Conservation (phyloP, 345 rosid species). For the Salix purpurea region DNA sequence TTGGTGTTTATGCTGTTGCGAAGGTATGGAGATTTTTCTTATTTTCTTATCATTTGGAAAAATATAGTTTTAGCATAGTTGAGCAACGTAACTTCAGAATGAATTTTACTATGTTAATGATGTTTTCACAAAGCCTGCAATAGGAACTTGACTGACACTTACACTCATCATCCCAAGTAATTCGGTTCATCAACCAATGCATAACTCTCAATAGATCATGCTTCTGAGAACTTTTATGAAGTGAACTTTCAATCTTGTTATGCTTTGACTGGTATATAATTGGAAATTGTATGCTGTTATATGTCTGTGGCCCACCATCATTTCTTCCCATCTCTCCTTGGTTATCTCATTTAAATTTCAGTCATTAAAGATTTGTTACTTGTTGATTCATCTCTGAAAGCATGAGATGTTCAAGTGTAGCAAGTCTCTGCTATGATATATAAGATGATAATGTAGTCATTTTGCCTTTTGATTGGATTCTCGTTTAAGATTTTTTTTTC, state of each 20-base stretch:
- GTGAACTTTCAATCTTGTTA: neutral
- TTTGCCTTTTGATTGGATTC: neutral
- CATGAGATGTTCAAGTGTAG: neutral
- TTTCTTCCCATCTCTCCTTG: neutral
- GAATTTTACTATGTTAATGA: neutral
- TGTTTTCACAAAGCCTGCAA: neutral
- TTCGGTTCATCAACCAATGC: neutral
- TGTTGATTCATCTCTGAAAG: neutral
- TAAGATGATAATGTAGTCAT: neutral
- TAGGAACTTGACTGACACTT: neutral
- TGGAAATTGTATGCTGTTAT: neutral
- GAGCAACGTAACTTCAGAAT: neutral
- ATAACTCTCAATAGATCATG: neutral
- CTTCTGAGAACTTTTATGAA: neutral
- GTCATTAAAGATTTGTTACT: neutral
- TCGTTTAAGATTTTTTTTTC: neutral
- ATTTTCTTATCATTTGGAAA: neutral
- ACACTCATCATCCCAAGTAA: neutral
- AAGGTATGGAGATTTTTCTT: constrained; percentile 48
- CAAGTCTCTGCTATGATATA: neutral
- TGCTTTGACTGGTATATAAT: neutral
- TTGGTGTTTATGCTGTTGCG: constrained; percentile 95
- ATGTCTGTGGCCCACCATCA: too few relatives aligned
- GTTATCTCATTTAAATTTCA: neutral
- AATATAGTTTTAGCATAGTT: neutral